Conservation (phyloP, 345 rosid genomes). For the Populus davidiana region DNA sequence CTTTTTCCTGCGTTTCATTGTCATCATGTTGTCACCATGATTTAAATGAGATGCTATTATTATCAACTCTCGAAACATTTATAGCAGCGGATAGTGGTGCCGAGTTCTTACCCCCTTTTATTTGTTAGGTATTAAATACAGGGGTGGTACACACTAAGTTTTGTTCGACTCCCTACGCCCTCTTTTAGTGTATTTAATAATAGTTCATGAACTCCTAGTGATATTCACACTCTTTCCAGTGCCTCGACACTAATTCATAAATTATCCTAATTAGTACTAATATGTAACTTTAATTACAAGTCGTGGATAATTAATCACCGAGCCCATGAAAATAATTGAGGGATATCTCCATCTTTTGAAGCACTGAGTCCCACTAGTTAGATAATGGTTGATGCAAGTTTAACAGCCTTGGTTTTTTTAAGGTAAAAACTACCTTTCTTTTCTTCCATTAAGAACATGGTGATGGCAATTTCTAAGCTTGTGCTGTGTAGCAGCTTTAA, state of each 20-base stretch:
- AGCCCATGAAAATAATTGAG: background rate
- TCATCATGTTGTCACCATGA: conserved; percentile 23
- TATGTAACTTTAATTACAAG: background rate
- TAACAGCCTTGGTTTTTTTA: too few relatives aligned
- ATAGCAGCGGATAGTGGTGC: conserved; percentile 26
- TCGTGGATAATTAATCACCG: conserved; percentile 4
- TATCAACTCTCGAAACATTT: background rate
- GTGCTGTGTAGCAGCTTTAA: too few relatives aligned
- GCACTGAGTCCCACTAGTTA: background rate
- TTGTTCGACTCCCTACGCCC: conserved; percentile 24
- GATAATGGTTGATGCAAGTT: too few relatives aligned
- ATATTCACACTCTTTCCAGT: conserved; percentile 3
- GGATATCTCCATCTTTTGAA: background rate
- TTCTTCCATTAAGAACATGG: too few relatives aligned
- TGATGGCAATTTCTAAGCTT: too few relatives aligned
- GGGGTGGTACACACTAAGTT: conserved; percentile 26
- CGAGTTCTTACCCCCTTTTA: background rate
- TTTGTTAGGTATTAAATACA: background rate
- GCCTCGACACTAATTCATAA: background rate
- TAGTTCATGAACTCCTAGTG: background rate
- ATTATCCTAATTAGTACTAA: background rate
- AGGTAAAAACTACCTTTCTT: too few relatives aligned
- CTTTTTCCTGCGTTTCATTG: conserved; percentile 9
- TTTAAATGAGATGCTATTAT: conserved; percentile 1
- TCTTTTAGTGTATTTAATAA: conserved; percentile 11